Percentiles rank a stretch among this genome's conserved stretches.
Conservation (phyloP, 306 rosid genomes). For the Lathyrus oleraceus region DNA sequence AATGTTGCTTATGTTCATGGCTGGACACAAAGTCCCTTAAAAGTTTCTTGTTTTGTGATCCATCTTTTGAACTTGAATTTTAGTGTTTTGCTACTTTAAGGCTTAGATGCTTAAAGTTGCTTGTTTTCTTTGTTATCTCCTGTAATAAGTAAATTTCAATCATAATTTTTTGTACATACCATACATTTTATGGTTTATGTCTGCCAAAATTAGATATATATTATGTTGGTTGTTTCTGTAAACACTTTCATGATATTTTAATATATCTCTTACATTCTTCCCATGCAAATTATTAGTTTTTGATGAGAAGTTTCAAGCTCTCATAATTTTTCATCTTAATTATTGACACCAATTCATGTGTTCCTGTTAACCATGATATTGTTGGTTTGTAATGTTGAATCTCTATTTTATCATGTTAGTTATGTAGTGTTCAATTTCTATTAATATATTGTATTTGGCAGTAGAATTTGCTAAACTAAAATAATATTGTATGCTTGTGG, state of each 20-base stretch:
- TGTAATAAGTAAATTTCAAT: background rate
- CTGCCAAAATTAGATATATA: background rate
- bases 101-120: too few relatives aligned
- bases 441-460: constrained; percentile 28
- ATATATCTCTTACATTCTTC: background rate
- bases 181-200: background rate
- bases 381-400: too few relatives aligned
- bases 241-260: background rate
- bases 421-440: too few relatives aligned
- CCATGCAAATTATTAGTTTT: background rate
- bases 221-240: background rate
- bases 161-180: background rate
- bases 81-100: too few relatives aligned
- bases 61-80: too few relatives aligned
- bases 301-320: background rate
- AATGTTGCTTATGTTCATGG: too few relatives aligned
- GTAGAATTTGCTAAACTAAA: constrained; percentile 14
- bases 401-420: background rate
- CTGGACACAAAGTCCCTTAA: too few relatives aligned
- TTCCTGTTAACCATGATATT: background rate
- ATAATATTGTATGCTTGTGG: constrained; percentile 51
- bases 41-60: too few relatives aligned
- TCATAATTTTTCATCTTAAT: background rate
- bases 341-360: constrained; percentile 1
- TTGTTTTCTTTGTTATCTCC: too few relatives aligned